A percentile compares a stretch with the other conserved stretches of the same genome.
Evolutionary conservation across 2,329 filamentous ascomycete genomes (phyloP).

Genomic region (Hymenoscyphus repandus): DNA sequence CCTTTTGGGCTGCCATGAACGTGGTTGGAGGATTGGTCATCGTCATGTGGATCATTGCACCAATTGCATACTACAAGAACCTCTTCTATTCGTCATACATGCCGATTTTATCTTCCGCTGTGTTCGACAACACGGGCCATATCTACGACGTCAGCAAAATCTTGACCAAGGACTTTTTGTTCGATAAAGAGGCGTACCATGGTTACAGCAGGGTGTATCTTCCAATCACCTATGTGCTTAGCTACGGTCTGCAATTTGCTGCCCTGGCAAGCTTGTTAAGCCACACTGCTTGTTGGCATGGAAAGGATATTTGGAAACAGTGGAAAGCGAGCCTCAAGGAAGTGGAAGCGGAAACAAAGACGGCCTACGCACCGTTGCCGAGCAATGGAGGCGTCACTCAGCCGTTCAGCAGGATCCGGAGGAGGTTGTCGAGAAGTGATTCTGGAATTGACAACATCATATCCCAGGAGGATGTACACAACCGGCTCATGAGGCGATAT

Average conservation of each 20-base stretch:
- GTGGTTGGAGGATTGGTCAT: conserved; percentile 74
- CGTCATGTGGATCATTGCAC: conserved; percentile 81
- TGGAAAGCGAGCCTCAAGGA: conserved; percentile 67
- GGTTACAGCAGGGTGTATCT: conserved; percentile 81
- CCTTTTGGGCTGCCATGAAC: conserved; percentile 83
- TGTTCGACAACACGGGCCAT: conserved; percentile 79
- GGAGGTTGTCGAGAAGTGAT: conserved; percentile 32
- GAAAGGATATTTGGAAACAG: conserved; percentile 73
- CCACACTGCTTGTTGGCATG: conserved; percentile 81
- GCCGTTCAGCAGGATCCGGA: conserved; percentile 6
- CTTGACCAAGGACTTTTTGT: conserved; percentile 70
- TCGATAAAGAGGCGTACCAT: conserved; percentile 70
- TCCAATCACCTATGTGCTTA: conserved; percentile 81
- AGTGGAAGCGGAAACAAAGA: conserved; percentile 45
- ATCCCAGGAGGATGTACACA: conserved; percentile 75
- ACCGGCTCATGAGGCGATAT: conserved; percentile 76
- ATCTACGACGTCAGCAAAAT: conserved; percentile 80
- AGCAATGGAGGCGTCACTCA: conserved; percentile 7
- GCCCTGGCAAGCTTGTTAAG: conserved; percentile 73
- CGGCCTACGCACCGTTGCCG: conserved; percentile 48
- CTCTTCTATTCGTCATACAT: conserved; percentile 77
- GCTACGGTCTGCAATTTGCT: conserved; percentile 82
- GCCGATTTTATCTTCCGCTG: conserved; percentile 77
- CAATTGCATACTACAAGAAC: conserved; percentile 76
- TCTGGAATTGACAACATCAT: conserved; percentile 48